Evolutionary conservation across 805 yeast genomes (phyloP).

Genomic region (Starmerella apicola): DNA sequence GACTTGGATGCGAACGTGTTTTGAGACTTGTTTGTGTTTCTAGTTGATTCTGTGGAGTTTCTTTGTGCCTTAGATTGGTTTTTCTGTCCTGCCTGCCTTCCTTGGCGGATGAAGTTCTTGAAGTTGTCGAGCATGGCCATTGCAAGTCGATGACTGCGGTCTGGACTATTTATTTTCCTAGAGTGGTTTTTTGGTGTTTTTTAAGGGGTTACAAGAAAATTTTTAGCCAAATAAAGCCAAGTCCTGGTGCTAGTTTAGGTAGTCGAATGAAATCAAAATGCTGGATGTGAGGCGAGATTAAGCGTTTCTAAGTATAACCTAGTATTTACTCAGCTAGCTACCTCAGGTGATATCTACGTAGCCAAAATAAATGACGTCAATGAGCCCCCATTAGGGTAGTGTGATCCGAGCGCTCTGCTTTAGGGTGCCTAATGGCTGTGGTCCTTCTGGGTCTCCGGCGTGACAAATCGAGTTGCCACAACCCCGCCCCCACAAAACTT

Average conservation of each 20-base stretch:
- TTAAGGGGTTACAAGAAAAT: not conserved
- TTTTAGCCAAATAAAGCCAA: not conserved
- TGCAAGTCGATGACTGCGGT: not conserved
- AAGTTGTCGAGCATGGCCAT: constrained; percentile 34
- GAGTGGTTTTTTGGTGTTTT: not conserved
- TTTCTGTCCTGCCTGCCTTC: constrained; percentile 41
- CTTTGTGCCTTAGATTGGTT: not conserved
- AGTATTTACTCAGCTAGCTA: not conserved
- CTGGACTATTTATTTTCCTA: not conserved
- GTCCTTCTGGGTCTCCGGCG: too few species aligned
- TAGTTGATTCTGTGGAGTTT: not conserved
- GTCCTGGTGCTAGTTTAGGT: not conserved
- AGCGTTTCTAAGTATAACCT: not conserved
- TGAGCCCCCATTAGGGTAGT: too few species aligned
- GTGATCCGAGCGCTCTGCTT: too few species aligned
- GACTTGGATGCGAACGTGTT: too few species aligned
- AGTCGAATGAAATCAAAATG: not conserved
- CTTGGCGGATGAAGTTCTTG: constrained; percentile 51
- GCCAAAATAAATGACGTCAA: not conserved
- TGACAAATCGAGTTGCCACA: too few species aligned
- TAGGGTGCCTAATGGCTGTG: too few species aligned
- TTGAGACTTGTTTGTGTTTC: too few species aligned
- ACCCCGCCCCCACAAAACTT: too few species aligned
- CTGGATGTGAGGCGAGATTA: not conserved
- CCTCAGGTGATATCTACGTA: not conserved